Evolutionary conservation across 2,329 filamentous ascomycete genomes (phyloP).

Genomic region (Cytospora mali): DNA sequence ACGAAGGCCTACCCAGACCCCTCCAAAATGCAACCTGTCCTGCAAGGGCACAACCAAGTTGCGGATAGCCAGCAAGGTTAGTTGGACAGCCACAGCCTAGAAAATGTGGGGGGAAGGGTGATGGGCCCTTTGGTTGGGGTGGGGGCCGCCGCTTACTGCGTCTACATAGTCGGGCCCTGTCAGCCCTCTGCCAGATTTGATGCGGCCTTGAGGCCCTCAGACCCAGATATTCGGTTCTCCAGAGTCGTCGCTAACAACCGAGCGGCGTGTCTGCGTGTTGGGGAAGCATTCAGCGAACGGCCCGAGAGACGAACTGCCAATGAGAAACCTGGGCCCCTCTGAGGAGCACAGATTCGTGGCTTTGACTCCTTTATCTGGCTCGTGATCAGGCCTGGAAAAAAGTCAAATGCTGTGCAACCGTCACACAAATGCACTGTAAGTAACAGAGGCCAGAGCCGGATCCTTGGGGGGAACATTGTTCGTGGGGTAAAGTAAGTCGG

Average conservation of each 20-base stretch:
- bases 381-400: neutral
- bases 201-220: neutral
- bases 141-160: neutral
- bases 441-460: no score
- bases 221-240: neutral
- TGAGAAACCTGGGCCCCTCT: neutral
- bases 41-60: slow-evolving; percentile 1
- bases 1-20: neutral
- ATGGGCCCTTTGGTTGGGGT: no score
- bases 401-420: neutral
- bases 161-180: neutral
- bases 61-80: neutral
- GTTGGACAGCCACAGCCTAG: neutral
- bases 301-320: neutral
- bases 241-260: neutral
- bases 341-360: neutral
- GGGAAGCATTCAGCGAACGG: no score
- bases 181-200: neutral
- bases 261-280: neutral
- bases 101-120: neutral
- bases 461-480: no score
- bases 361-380: neutral
- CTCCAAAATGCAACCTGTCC: neutral
- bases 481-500: slow-evolving; percentile 2
- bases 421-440: no score